Base-by-base conservation (phyloP, 768 basidiomycete species). In the Amanita rimosa region DNA sequence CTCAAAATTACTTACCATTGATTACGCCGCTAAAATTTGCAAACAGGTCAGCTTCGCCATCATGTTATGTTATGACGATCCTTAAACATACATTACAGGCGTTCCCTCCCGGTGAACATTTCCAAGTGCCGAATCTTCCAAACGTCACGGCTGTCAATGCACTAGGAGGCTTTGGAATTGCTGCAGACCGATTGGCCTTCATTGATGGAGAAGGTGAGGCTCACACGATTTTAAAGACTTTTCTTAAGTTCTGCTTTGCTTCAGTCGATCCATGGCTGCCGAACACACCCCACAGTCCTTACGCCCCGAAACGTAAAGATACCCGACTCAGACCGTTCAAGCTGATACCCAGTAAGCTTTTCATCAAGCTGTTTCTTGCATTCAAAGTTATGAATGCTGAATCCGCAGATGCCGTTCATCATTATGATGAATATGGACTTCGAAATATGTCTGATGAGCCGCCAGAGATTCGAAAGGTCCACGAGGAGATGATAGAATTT, bases 211-310 rank as follows among this genome's bases (percentile, higher is more conserved):
- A 88, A 74, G 75, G 85, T 84, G 41, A 6, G 66, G 56, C 45
- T 13, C 9, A 29, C 34, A 48, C 26, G 29, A 38, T 29, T 39
- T 51, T 8, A 13, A 29, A 42, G 19, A 14, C 17, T 34, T 24
- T 13, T 17, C 31, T n/a, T 33, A 3, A 31, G 14, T 46, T 38
- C 6, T 43, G 27, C 19, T 39, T 19, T 19, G 33, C 5, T 41
- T 8, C 29, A 88, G 87, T 86, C 22, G 92, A 95, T 65, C 91
- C 92, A n/a, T 96, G 92, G 92, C 75, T 83, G 50, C 89, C 91
- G 0, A 80, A 79, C 55, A 90, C 87, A 5, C 88, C 88, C 0
- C 89, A 90, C 61, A 86, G 85, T 54, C 70, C 74, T 43, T 76
- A 87, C 43, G 90, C 91, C 2, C 58, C 65, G 4, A 70, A 79